These are phyloP conservation scores for Cicer pinnatifidum DNA, from an alignment of 306 rosid species.

Conservation along the genomic window DNA sequence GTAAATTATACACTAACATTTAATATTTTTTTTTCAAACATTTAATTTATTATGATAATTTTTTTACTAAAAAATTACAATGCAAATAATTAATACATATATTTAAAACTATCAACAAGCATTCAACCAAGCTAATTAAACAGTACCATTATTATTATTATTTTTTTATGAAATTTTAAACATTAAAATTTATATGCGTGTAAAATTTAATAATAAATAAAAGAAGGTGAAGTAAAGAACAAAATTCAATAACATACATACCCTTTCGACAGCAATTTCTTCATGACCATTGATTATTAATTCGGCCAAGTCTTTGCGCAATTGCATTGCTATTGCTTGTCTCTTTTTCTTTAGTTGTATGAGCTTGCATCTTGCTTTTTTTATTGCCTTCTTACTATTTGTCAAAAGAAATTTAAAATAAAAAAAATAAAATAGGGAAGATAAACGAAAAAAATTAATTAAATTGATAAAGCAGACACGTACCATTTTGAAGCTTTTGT, in stretches of 20 bases:
- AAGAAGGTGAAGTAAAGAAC: neutral
- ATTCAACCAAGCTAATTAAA: neutral
- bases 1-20: neutral
- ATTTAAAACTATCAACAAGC: neutral
- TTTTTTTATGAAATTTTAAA: neutral
- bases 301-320: neutral
- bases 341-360: constrained; percentile 5
- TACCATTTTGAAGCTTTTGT: constrained; percentile 15
- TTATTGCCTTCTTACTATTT: neutral
- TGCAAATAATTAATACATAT: neutral
- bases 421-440: neutral
- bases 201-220: too few species aligned
- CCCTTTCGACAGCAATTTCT: neutral
- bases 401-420: neutral
- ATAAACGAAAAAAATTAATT: neutral
- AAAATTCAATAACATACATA: neutral
- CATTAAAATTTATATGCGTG: neutral
- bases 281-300: constrained; percentile 6
- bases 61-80: neutral
- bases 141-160: neutral
- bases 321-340: neutral
- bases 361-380: constrained; percentile 9
- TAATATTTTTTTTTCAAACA: neutral
- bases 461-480: neutral
- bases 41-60: neutral